Evolutionary conservation across 768 basidiomycete species (phyloP), one percentile per base, ranked within the genome.

Genomic region (Suillus alpinus): DNA sequence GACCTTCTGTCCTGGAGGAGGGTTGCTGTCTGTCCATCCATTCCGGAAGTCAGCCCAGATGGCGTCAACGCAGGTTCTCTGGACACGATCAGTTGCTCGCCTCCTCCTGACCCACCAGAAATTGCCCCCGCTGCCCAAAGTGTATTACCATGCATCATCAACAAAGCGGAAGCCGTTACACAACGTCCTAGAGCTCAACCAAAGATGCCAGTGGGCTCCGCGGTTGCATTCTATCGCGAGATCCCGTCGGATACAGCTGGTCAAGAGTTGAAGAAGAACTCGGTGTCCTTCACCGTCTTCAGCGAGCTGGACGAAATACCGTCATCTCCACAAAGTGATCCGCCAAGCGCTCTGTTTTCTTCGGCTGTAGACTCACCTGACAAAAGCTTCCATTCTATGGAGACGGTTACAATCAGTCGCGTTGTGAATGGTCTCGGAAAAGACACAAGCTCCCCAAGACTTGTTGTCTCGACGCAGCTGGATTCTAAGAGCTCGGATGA

Each of bases 221-320:
- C 80, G 44, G 86, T 92, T 58, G 89, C 86, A 39, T 89, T 90
- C 73, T 87, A 87, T 71, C 86, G 88, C 41, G 83, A 86, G 68
- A 84, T 84, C 7, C 79, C 80, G 36, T 79, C 85, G 40, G 83
- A 86, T 59, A 71, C 73, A 16, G 77, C 81, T 36, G 78, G 77
- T 59, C 75, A 75, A 40, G 82, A 85, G 65, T 65, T 79, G 4
- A 81, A 79, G 58, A 69, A 79, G 58, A 69, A 78, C 16, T 64
- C 78, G 10, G 88, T 92, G 60, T 86, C 83, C 63, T 94, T 94
- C 75, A 90, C 86, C 51, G 89, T 94, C 49, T 83, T 77, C 59
- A 93, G 91, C 67, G 92, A 94, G 72, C 69, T 94, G 57, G 91
- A 92, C 44, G 65, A 66, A 55, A 20, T 43, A 32, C 16, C 53